Base-by-base conservation (phyloP, 768 basidiomycete genomes). In the Tephrocybe sp. region DNA sequence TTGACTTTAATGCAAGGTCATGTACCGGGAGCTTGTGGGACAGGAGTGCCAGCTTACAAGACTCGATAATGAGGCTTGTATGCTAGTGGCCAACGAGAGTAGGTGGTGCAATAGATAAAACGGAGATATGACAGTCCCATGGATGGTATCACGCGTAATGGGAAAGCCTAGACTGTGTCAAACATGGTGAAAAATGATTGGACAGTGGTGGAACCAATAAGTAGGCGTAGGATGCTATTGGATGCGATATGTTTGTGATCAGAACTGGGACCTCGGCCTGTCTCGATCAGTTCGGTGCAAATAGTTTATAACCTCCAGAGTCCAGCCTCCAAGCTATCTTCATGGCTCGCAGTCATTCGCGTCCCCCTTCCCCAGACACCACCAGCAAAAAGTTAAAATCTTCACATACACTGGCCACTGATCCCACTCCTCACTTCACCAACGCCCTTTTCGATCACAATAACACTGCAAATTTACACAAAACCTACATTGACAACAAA, bases 381-480 rank as follows among this genome's bases (percentile, higher is more conserved):
- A 49, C 56, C 7, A 45, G 52, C 31, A 71, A 69, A 53, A 62
- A 60, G 31, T 54, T 62, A 2, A 71, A 69, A 49, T 65, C 63
- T 16, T 60, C 59, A 2, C 69, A 69, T 45, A 46, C 53, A 35
- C 46, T 50, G 9, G 7, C 26, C 16, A 22, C 58, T 36, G 74
- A 79, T 59, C 67, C 73, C 2, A 57, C 68, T 0, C 41, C 66
- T 9, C 59, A 65, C 41, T 88, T 88, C 59, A 69, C 79, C 3
- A 55, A 78, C 16, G 74, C 70, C 39, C 68, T 92, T 40, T 79
- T 92, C 53, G 75, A 82, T 51, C 73, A 76, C 47, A 64, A 73
- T 45, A 82, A 75, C 55, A 74, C 87, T 54, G 72, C 82, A 30
- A 65, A 71, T 16, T 72, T 92, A 33, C 72, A 80, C 57, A 58